These are phyloP conservation scores for Pisolithus microcarpus DNA, from an alignment of 768 basidiomycete species.

Conservation along the genomic window DNA sequence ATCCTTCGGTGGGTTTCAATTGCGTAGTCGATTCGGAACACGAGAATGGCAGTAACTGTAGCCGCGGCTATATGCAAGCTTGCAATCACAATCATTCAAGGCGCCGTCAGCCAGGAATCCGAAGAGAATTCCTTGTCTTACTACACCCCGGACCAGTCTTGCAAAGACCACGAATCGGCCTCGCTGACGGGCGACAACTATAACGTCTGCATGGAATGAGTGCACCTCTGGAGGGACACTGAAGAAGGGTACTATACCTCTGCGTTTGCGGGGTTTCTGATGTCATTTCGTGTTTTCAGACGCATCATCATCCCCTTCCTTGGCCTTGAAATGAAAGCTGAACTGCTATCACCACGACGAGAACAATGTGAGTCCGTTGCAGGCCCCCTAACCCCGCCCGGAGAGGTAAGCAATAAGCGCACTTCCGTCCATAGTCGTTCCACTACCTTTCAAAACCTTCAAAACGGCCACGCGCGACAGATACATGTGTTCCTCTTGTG, in stretches of 20 bases:
- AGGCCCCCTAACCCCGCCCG: background rate
- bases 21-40: too few relatives aligned
- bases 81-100: too few relatives aligned
- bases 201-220: slow-evolving; percentile 52
- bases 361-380: slow-evolving; percentile 30
- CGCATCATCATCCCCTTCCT: slow-evolving; percentile 11
- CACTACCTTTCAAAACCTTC: slow-evolving; percentile 36
- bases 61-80: too few relatives aligned
- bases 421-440: slow-evolving; percentile 28
- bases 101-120: too few relatives aligned
- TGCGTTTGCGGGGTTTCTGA: slow-evolving; percentile 3
- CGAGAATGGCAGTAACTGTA: too few relatives aligned
- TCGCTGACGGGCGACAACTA: slow-evolving; percentile 43
- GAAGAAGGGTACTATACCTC: background rate
- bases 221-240: slow-evolving; percentile 63
- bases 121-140: slow-evolving; percentile 57
- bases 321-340: slow-evolving; percentile 43
- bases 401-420: background rate
- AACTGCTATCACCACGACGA: slow-evolving; percentile 34
- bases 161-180: slow-evolving; percentile 15
- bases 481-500: slow-evolving; percentile 71
- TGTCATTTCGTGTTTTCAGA: slow-evolving; percentile 6
- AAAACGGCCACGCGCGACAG: slow-evolving; percentile 50
- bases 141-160: slow-evolving; percentile 40
- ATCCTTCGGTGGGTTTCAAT: too few relatives aligned